Base-by-base conservation (phyloP, 352 stramenopile genomes). In the Pythium insidiosum region DNA sequence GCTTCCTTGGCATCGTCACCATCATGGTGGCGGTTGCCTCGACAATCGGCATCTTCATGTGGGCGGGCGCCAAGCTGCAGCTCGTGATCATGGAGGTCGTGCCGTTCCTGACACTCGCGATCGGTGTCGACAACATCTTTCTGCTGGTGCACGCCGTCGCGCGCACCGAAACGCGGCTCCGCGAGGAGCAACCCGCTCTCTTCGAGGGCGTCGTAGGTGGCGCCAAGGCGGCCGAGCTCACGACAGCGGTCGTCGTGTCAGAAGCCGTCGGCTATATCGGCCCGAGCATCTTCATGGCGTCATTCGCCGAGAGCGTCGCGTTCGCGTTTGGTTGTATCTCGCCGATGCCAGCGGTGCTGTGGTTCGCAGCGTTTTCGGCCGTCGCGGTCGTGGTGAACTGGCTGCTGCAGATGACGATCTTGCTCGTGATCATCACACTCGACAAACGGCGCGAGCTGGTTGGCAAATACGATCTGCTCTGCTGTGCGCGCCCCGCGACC, bases 71-170 rank as follows among this genome's bases (percentile, higher is more conserved):
- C 6, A 80, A 79, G 50, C 54, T 87, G 0, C 73, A 90, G 40
- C 56, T 87, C 25, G 69, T 88, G 19, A 85, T 82, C 29, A 64
- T 90, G 35, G 67, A 82, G 16, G 61, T 83, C 13, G 34, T 85
- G 25, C 78, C 78, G 28, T 63, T 87, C 44, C 44, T 88, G 31
- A 69, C 67, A 21, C 54, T 90, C 0, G 74, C 68, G 1, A 84
- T 90, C 30, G 70, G 73, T 18, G 66, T 81, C 7, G 71, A 78
- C 23, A 83, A 86, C 31, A 73, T 88, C 25, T 87, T 87, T 40
- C 49, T 83, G 15, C 58, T 90, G 29, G 60, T 88, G 6, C 56
- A 84, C 46, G 66, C 74, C 22, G 38, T 86, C 5, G 61, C 63
- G 13, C 33, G 69, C 26, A 78, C 73, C 39, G 65, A 88, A 39